Conservation (phyloP, 345 rosid genomes). For the Eucalyptus cloeziana region DNA sequence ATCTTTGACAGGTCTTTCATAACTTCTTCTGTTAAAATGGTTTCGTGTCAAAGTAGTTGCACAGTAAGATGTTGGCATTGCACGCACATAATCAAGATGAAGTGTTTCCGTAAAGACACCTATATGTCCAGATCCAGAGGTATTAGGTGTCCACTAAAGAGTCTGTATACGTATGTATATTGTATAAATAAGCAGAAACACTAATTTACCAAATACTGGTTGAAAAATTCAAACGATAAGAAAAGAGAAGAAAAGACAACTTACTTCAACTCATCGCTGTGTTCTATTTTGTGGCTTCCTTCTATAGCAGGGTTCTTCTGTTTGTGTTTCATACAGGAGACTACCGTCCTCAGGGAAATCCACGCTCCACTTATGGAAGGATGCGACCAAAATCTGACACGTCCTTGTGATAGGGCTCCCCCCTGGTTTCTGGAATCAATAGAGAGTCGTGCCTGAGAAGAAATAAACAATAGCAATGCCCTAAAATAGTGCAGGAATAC, state of each 20-base stretch:
- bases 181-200: neutral
- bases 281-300: conserved; percentile 29
- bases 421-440: conserved; percentile 28
- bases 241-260: neutral
- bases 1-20: neutral
- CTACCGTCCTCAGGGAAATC: conserved; percentile 12
- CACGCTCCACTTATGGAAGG: conserved; percentile 12
- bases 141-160: rapidly evolving
- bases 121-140: neutral
- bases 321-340: conserved; percentile 20
- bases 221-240: neutral
- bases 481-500: conserved; percentile 29
- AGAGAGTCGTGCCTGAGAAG: conserved; percentile 23
- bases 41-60: neutral
- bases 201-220: neutral
- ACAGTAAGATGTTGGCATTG: neutral
- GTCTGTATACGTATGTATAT: neutral
- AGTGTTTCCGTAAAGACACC: rapidly evolving
- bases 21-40: neutral
- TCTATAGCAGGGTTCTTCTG: conserved; percentile 7
- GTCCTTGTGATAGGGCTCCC: conserved; percentile 31
- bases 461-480: conserved; percentile 17
- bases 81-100: neutral
- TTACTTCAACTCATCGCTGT: conserved; percentile 18
- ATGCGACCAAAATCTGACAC: conserved; percentile 24